Percentiles rank a stretch among this genome's conserved stretches.
Conservation (phyloP, 192 early-diverging fungal species). For the Gaertneriomyces semiglobifer region DNA sequence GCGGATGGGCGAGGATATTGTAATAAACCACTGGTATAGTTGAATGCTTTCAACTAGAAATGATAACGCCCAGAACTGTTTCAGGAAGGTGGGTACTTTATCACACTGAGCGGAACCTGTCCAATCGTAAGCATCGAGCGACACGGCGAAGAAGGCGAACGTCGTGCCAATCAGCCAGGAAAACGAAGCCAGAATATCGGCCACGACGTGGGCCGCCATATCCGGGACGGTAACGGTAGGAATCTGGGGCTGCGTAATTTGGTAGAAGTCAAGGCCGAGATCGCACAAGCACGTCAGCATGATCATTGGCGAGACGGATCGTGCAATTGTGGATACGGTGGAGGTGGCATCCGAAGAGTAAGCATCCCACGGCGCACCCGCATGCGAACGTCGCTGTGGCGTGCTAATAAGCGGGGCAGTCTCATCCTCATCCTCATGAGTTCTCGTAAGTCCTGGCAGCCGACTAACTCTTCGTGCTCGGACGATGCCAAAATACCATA, state of each 20-base stretch:
- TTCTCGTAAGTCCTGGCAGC: neutral
- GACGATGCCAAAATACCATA: slow-evolving; percentile 20
- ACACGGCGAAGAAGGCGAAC: slow-evolving; percentile 47
- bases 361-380: neutral
- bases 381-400: neutral
- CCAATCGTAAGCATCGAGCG: slow-evolving; percentile 44
- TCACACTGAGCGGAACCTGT: neutral
- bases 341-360: neutral
- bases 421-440: too few relatives aligned
- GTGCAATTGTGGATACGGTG: slow-evolving; percentile 10
- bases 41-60: slow-evolving; percentile 43
- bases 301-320: slow-evolving; percentile 9
- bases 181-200: slow-evolving; percentile 18
- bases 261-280: slow-evolving; percentile 27
- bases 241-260: slow-evolving; percentile 10
- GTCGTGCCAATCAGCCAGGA: slow-evolving; percentile 64
- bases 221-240: slow-evolving; percentile 1
- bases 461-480: neutral
- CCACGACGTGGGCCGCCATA: slow-evolving; percentile 9
- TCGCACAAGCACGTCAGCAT: slow-evolving; percentile 22
- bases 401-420: neutral
- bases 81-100: slow-evolving; percentile 8
- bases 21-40: slow-evolving; percentile 41
- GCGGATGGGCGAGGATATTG: neutral
- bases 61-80: slow-evolving; percentile 47